phyloP scores from a whole-genome alignment of 2,329 filamentous ascomycete species.

The Paraconiothyrium brasiliense region DNA sequence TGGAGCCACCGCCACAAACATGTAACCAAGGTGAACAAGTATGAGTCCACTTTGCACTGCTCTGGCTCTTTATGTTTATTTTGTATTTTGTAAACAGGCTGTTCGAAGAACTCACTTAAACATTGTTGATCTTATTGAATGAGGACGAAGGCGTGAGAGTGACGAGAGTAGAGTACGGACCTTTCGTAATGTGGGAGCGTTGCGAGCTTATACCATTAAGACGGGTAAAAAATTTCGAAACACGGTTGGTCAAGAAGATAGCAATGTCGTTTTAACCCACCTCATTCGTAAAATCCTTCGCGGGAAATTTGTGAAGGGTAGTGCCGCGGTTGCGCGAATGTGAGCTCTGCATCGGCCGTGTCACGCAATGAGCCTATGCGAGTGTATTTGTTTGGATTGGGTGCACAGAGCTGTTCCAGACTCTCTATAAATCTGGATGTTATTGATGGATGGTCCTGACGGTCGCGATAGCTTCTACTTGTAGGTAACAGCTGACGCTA shows the following conservation, averaged over 20 bases:
- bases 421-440: no score
- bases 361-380: no score
- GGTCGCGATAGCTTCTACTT: no score
- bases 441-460: no score
- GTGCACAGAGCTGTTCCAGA: no score
- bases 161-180: slow-evolving; percentile 16
- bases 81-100: slow-evolving; percentile 15
- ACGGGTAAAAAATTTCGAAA: slow-evolving; percentile 24
- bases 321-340: no score
- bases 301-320: no score
- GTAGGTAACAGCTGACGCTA: no score
- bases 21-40: slow-evolving; percentile 21
- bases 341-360: no score
- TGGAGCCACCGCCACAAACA: slow-evolving; percentile 20
- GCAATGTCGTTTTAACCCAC: slow-evolving; percentile 26
- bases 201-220: slow-evolving; percentile 18
- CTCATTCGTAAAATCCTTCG: slow-evolving; percentile 22
- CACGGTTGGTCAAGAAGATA: slow-evolving; percentile 16
- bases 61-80: slow-evolving; percentile 9
- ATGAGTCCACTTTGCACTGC: slow-evolving; percentile 5
- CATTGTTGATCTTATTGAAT: slow-evolving; percentile 26
- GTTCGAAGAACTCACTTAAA: slow-evolving; percentile 27
- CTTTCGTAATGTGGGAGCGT: slow-evolving; percentile 18
- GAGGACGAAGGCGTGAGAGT: slow-evolving; percentile 17
- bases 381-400: no score